Evolutionary conservation across 2,329 filamentous ascomycete genomes (phyloP).

Genomic region (Beauveria asiatica): DNA sequence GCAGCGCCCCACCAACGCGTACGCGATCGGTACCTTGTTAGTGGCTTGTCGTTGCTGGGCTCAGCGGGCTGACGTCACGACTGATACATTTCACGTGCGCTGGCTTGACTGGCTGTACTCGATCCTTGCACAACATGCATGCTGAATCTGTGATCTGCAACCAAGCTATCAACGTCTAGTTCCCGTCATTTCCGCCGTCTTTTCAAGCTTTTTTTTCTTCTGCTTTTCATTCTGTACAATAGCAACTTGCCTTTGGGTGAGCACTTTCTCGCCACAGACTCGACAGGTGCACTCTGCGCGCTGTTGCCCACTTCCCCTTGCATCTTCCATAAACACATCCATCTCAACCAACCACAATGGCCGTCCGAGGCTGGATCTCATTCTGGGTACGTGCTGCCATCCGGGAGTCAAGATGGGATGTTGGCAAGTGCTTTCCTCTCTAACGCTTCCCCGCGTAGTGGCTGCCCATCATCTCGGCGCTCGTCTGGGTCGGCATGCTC

Average conservation of each 20-base stretch:
- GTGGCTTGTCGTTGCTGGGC: too few species aligned
- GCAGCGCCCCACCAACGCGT: too few species aligned
- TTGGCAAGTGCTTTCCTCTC: neutral
- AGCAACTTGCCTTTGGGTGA: neutral
- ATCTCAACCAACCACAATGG: slow-evolving; percentile 19
- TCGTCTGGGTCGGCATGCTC: slow-evolving; percentile 59
- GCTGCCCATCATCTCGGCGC: slow-evolving; percentile 59
- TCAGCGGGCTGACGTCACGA: too few species aligned
- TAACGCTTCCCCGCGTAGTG: slow-evolving; percentile 31
- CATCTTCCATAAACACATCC: neutral
- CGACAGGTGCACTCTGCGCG: neutral
- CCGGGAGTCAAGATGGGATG: neutral
- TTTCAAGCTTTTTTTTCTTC: neutral
- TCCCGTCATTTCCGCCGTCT: neutral
- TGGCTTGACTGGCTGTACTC: too few species aligned
- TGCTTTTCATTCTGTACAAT: neutral
- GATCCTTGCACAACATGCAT: too few species aligned
- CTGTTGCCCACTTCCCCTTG: neutral
- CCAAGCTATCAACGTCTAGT: neutral
- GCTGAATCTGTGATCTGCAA: neutral
- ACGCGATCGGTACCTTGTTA: too few species aligned
- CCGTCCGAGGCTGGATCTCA: slow-evolving; percentile 23
- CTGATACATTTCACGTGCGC: too few species aligned
- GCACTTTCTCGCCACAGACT: neutral
- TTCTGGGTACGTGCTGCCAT: slow-evolving; percentile 28